Conservation (phyloP, 345 rosid species). For the Aethionema arabicum region DNA sequence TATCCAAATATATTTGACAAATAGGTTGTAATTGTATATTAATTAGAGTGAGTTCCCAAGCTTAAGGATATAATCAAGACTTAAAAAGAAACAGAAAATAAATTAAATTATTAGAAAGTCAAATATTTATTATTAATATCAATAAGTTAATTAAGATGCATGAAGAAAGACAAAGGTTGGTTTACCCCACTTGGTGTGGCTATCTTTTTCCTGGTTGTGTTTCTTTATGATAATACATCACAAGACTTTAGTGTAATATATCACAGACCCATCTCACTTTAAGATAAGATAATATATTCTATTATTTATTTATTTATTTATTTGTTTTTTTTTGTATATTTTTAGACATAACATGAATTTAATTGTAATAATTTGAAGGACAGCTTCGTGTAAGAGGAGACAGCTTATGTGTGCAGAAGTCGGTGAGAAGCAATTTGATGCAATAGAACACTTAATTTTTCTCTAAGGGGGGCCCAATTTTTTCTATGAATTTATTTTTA, state of each 20-base stretch:
- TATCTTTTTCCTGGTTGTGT: constrained; percentile 37
- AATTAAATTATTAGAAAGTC: constrained; percentile 26
- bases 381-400: constrained; percentile 31
- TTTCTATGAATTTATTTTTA: neutral
- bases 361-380: constrained; percentile 24
- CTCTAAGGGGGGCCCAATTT: constrained; percentile 26
- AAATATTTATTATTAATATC: constrained; percentile 3
- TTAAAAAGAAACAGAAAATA: neutral
- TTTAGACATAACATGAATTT: constrained; percentile 34
- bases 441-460: constrained; percentile 18
- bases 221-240: constrained; percentile 42
- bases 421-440: constrained; percentile 29
- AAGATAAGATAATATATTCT: constrained; percentile 42
- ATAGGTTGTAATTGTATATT: neutral
- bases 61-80: constrained; percentile 19
- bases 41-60: constrained; percentile 18
- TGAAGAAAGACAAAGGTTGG: constrained; percentile 28
- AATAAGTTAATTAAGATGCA: neutral
- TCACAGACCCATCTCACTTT: constrained; percentile 33
- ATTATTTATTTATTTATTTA: neutral
- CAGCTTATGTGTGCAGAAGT: constrained; percentile 35
- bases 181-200: constrained; percentile 33
- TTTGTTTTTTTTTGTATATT: neutral
- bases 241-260: constrained; percentile 21
- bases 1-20: constrained; percentile 8